Conservation (phyloP, 2,329 filamentous ascomycete genomes). For the Diaporthe citriasiana region DNA sequence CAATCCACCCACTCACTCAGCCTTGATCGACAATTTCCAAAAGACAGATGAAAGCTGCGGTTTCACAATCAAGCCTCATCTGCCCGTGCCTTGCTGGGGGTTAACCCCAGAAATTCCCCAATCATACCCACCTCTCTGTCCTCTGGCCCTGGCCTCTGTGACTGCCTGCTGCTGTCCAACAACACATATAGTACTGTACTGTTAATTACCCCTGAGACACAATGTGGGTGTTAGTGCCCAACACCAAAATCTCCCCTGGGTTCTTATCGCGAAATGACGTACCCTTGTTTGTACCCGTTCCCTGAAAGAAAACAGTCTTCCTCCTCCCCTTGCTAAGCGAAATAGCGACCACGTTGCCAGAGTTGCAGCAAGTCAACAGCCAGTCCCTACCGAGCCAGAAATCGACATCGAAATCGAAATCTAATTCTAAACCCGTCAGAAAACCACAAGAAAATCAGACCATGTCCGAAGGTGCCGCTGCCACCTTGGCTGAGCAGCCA, state of each 20-base stretch:
- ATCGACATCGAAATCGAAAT: not conserved
- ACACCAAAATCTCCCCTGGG: not conserved
- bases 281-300: constrained; percentile 17
- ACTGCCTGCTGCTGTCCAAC: not conserved
- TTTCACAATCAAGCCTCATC: not conserved
- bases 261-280: constrained; percentile 18
- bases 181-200: not conserved
- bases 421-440: not conserved
- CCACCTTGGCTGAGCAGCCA: constrained; percentile 40
- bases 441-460: not conserved
- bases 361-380: constrained; percentile 6
- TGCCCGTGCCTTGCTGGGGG: not conserved
- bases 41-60: not conserved
- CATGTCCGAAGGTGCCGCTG: constrained; percentile 41
- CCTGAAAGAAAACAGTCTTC: not conserved
- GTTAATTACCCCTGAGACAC: constrained; percentile 12
- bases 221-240: not conserved
- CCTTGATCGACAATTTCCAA: not conserved
- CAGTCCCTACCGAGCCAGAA: constrained; percentile 16
- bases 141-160: no score
- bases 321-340: constrained; percentile 13
- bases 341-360: constrained; percentile 7
- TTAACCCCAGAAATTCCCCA: not conserved
- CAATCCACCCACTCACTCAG: not conserved
- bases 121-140: not conserved